A percentile compares a stretch with the other conserved stretches of the same genome.
These are phyloP conservation scores for Coniosporium tulheliwenetii DNA, from an alignment of 2,329 filamentous ascomycete species.

Conservation along the genomic window DNA sequence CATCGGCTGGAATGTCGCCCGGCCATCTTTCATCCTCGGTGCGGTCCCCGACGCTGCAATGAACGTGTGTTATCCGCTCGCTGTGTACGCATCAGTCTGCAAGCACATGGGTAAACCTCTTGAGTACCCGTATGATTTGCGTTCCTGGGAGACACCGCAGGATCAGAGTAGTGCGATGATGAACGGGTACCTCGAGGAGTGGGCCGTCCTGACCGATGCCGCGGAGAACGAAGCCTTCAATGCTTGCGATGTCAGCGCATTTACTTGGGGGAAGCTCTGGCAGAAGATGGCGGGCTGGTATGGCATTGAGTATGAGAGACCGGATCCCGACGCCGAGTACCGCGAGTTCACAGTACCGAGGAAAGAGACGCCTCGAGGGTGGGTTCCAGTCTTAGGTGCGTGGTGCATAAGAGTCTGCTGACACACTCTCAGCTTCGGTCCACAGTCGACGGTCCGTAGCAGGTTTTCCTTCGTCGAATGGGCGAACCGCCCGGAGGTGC, in stretches of 20 bases:
- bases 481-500: slow-evolving; percentile 27
- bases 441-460: slow-evolving; percentile 20
- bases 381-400: neutral
- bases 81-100: slow-evolving; percentile 33
- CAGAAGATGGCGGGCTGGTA: slow-evolving; percentile 30
- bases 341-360: slow-evolving; percentile 10
- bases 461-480: slow-evolving; percentile 29
- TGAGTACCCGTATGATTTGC: slow-evolving; percentile 27
- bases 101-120: slow-evolving; percentile 25
- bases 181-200: slow-evolving; percentile 34
- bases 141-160: slow-evolving; percentile 27
- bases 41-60: slow-evolving; percentile 33
- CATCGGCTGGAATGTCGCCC: slow-evolving; percentile 30
- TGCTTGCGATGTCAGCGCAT: slow-evolving; percentile 25
- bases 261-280: slow-evolving; percentile 34
- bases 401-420: neutral
- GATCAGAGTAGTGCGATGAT: slow-evolving; percentile 29
- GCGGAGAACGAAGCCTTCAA: slow-evolving; percentile 34
- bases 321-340: slow-evolving; percentile 10
- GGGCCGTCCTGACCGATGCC: slow-evolving; percentile 27
- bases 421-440: slow-evolving; percentile 23
- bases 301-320: slow-evolving; percentile 20
- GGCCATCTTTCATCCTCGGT: slow-evolving; percentile 33
- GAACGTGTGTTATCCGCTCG: slow-evolving; percentile 33
- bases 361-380: slow-evolving; percentile 15